Base-by-base conservation (phyloP, 805 yeast species). In the Pichia occidentalis region DNA sequence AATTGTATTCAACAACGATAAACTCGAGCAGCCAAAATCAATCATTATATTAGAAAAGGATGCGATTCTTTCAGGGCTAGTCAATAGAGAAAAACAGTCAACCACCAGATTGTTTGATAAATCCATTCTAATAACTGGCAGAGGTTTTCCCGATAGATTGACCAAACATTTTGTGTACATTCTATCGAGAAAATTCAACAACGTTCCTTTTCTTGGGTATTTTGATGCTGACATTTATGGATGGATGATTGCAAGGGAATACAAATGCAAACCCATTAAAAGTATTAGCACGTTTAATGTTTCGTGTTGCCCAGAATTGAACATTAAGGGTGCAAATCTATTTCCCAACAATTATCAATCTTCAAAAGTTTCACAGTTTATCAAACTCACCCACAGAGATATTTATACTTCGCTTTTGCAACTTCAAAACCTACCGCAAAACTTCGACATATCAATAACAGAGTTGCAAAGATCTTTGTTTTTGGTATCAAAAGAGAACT, bases 201-300 rank as follows among this genome's bases (percentile, higher is more conserved):
- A 34, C 0, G 50, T 64, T 1, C 73, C 72, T 1, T 51, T 75
- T 1, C 51, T 53, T 16, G 76, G 71, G 1, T 61, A 73, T 24
- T 75, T 77, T 20, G 87, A 80, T 51, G 68, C 80, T 12, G 87
- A 80, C 47, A 71, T 81, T 3, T 75, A 75, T 51, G 87, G 87
- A 0, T 50, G 77, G 8, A 64, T 65, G 46, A 80, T 80, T 24
- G 58, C 67, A 40, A 50, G 62, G 20, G 70, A 67, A 39, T 68
- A 50, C 55, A 52, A 46, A 32, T 11, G 12, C 2, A 32, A 34
- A 17, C 32, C 29, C 11, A 28, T 30, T 11, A 20, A 13, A 12
- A 4, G 1, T 32, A 27, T 16, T 10, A 10, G 17, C 9, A 8
- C n/a, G 3, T 7, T n/a, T 11, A 7, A n/a, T 3, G 10, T 7